A percentile compares a stretch with the other conserved stretches of the same genome.
phyloP scores from a whole-genome alignment of 257 asterid species.

The Capsicum pubescens region DNA sequence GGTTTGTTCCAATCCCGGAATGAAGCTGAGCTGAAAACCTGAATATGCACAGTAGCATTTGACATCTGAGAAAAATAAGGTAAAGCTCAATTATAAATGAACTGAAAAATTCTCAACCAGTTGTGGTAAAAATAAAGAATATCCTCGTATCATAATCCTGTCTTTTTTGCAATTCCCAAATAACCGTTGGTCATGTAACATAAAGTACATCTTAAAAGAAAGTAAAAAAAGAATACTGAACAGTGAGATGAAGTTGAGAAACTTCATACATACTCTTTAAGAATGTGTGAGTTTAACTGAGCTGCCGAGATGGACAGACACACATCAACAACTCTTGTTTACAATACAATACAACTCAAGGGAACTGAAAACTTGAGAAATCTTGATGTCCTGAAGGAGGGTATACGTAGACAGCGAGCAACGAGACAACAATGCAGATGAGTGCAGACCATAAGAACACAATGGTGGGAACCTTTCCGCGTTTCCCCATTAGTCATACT shows the following conservation, averaged over 20 bases:
- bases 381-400: slow-evolving; percentile 67
- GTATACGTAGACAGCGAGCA: slow-evolving; percentile 69
- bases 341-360: slow-evolving; percentile 33
- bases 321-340: not conserved
- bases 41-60: not conserved
- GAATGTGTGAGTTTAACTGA: not conserved
- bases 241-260: slow-evolving; percentile 40
- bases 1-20: too few species aligned
- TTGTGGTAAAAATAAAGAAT: not conserved
- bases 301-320: slow-evolving; percentile 31
- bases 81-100: not conserved
- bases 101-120: not conserved
- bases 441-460: slow-evolving; percentile 92
- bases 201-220: not conserved
- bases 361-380: slow-evolving; percentile 46
- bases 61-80: not conserved
- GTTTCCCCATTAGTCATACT: slow-evolving; percentile 83
- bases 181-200: not conserved
- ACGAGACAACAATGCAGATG: slow-evolving; percentile 71
- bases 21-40: not conserved
- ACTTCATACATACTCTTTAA: slow-evolving; percentile 28
- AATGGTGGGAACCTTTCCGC: slow-evolving; percentile 83
- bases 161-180: not conserved
- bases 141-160: not conserved
- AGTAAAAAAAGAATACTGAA: not conserved